phyloP scores from a whole-genome alignment of 2,329 filamentous ascomycete genomes.

The Aureobasidium mangrovei region DNA sequence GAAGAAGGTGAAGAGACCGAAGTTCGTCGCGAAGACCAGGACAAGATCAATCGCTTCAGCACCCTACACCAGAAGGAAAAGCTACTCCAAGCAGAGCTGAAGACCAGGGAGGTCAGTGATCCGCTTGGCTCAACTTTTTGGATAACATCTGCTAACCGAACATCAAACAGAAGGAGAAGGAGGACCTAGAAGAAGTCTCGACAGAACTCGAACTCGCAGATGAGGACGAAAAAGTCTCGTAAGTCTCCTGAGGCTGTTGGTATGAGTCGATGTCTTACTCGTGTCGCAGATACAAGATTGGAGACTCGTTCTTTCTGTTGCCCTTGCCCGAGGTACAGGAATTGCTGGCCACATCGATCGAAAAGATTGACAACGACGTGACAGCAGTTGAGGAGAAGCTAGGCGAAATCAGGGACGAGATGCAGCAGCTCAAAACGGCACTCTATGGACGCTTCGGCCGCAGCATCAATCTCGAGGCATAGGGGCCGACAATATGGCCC shows the following conservation, averaged over 20 bases:
- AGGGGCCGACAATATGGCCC: slow-evolving; percentile 23
- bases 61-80: slow-evolving; percentile 82
- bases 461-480: slow-evolving; percentile 94
- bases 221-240: slow-evolving; percentile 90
- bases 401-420: slow-evolving; percentile 67
- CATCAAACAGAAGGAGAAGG: slow-evolving; percentile 77
- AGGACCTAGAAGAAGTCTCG: slow-evolving; percentile 88
- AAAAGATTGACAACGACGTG: slow-evolving; percentile 69
- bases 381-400: slow-evolving; percentile 68
- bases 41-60: slow-evolving; percentile 98
- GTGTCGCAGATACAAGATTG: slow-evolving; percentile 77
- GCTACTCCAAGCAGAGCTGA: slow-evolving; percentile 68
- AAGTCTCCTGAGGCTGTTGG: slow-evolving; percentile 31
- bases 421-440: slow-evolving; percentile 81
- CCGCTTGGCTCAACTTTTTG: neutral
- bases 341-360: slow-evolving; percentile 63
- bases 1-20: slow-evolving; percentile 89
- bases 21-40: slow-evolving; percentile 92
- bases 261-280: neutral
- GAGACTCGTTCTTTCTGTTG: slow-evolving; percentile 87
- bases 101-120: slow-evolving; percentile 62
- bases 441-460: slow-evolving; percentile 91
- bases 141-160: neutral
- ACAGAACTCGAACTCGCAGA: slow-evolving; percentile 89
- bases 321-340: slow-evolving; percentile 78